These are phyloP conservation scores for Alloteropsis semialata DNA, from an alignment of 176 grass and related monocot species.

Conservation along the genomic window DNA sequence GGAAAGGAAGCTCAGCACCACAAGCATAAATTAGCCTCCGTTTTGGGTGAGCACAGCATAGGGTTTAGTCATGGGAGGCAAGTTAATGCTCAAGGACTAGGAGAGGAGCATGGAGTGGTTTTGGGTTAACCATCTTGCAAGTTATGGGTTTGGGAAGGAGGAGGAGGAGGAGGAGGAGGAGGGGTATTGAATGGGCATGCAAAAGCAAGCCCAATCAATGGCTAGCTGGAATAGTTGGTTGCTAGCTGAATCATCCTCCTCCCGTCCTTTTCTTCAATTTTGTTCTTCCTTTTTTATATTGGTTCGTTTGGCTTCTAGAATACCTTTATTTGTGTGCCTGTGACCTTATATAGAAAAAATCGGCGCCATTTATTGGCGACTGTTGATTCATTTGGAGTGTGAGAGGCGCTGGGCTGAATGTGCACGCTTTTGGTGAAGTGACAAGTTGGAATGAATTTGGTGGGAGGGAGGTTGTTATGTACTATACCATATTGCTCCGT, in stretches of 20 bases:
- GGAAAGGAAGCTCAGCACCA: neutral
- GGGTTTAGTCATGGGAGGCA: constrained; percentile 29
- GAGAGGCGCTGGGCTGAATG: neutral
- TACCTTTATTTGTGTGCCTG: neutral
- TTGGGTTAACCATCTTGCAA: constrained; percentile 48
- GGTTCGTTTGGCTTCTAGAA: constrained; percentile 28
- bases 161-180: no score
- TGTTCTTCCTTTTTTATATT: neutral
- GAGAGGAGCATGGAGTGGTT: neutral
- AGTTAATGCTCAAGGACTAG: constrained; percentile 25
- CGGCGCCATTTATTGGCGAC: neutral
- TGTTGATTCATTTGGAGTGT: constrained; percentile 10
- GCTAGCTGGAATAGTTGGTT: constrained; percentile 48
- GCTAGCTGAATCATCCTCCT: constrained; percentile 5
- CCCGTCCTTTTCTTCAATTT: neutral
- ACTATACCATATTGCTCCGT: neutral
- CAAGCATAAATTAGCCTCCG: constrained; percentile 39
- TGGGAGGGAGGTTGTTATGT: neutral
- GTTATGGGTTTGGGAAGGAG: neutral
- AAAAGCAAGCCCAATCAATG: constrained; percentile 43
- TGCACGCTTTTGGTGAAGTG: neutral
- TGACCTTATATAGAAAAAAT: neutral
- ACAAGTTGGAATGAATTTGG: constrained; percentile 26
- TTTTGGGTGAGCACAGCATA: constrained; percentile 38
- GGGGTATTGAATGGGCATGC: constrained; percentile 22